Conservation (phyloP, 2,329 filamentous ascomycete genomes). For the Aureobasidium sp. region DNA sequence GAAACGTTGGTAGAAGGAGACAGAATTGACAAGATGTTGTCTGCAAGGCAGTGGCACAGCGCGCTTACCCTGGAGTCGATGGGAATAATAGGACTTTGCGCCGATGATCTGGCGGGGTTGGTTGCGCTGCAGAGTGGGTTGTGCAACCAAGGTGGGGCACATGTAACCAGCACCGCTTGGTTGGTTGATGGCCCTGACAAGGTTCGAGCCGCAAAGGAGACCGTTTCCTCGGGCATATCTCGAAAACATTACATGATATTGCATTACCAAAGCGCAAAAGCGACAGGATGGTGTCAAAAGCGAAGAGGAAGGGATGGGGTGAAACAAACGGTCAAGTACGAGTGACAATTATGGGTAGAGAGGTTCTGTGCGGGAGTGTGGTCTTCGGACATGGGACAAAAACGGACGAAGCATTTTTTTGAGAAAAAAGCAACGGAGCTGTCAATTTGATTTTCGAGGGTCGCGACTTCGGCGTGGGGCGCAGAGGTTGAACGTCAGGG, state of each 20-base stretch:
- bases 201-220: conserved; percentile 1
- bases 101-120: conserved; percentile 11
- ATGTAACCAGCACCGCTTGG: too few relatives aligned
- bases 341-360: too few relatives aligned
- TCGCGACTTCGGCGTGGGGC: too few relatives aligned
- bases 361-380: conserved; percentile 4
- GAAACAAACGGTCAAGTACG: conserved; percentile 4
- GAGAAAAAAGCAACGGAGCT: not conserved
- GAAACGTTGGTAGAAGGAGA: not conserved
- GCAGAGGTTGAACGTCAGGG: too few relatives aligned
- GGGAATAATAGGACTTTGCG: too few relatives aligned
- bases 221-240: not conserved
- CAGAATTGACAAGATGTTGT: not conserved
- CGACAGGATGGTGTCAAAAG: too few relatives aligned
- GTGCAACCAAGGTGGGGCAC: conserved; percentile 5
- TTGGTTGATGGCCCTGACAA: too few relatives aligned
- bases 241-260: too few relatives aligned
- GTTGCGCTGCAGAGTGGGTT: not conserved
- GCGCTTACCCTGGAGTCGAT: not conserved
- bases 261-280: not conserved
- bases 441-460: not conserved
- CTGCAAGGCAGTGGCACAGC: not conserved
- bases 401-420: too few relatives aligned
- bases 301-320: not conserved
- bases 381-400: not conserved